Evolutionary conservation across 805 yeast genomes (phyloP).

Genomic region (Starmerella asiatica): DNA sequence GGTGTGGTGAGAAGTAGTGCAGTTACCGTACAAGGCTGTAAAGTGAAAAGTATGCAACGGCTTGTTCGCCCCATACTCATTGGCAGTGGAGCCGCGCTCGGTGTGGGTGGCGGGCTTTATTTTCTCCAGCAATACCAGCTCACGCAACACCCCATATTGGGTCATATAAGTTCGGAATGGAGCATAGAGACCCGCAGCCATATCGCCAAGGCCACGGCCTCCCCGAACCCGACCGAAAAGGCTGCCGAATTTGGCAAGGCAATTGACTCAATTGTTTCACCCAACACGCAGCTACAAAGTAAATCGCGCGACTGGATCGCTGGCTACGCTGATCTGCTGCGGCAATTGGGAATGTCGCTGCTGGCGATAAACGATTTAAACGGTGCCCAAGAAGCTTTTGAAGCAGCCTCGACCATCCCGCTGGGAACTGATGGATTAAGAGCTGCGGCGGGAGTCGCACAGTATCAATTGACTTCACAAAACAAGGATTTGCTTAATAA

Average conservation of each 20-base stretch:
- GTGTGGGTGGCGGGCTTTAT: conserved; percentile 14
- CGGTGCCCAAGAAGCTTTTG: conserved; percentile 22
- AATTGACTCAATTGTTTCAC: conserved; percentile 16
- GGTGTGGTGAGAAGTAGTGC: too few species aligned
- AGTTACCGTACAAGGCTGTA: too few species aligned
- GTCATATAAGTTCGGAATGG: conserved; percentile 18
- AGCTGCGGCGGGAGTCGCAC: conserved; percentile 19
- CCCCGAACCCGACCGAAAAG: conserved; percentile 5
- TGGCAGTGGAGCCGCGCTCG: conserved; percentile 17
- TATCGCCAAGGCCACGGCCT: conserved; percentile 12
- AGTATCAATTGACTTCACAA: conserved; percentile 10
- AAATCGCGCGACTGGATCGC: conserved; percentile 25
- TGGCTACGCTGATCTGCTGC: conserved; percentile 26
- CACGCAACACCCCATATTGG: conserved; percentile 1
- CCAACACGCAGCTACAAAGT: conserved; percentile 15
- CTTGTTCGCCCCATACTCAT: conserved; percentile 12
- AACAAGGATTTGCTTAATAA: background rate
- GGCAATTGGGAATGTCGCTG: conserved; percentile 23
- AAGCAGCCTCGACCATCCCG: conserved; percentile 21
- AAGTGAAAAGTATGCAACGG: too few species aligned
- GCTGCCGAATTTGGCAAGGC: conserved; percentile 18
- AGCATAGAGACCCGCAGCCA: conserved; percentile 15
- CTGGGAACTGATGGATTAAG: conserved; percentile 21
- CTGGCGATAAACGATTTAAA: conserved; percentile 10
- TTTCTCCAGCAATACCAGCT: conserved; percentile 11